Conservation (phyloP, 2,329 filamentous ascomycete genomes). For the Diaporthe sp. region DNA sequence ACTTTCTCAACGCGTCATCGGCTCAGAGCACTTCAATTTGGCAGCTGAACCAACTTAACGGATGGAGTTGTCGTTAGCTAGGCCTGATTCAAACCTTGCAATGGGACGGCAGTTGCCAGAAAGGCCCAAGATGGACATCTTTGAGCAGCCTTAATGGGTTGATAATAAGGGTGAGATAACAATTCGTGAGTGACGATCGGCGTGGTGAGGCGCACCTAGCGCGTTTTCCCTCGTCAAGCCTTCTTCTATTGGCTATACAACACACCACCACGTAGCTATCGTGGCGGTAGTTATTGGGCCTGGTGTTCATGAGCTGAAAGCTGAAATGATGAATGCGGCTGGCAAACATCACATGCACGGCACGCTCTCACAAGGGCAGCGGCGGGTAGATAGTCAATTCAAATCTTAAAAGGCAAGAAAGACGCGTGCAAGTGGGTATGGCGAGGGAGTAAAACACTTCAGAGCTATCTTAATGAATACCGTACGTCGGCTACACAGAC, state of each 20-base stretch:
- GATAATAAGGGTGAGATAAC: too few species aligned
- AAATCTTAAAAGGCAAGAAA: background rate
- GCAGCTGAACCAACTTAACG: background rate
- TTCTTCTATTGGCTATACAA: background rate
- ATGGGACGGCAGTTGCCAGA: background rate
- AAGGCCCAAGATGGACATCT: background rate
- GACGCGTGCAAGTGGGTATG: too few species aligned
- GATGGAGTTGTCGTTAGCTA: background rate
- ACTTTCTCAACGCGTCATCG: too few species aligned
- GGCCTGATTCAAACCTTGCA: background rate
- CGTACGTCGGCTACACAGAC: too few species aligned
- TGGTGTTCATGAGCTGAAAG: background rate
- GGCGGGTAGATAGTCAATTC: too few species aligned
- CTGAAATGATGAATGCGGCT: background rate
- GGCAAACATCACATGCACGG: background rate
- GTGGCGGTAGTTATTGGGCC: background rate
- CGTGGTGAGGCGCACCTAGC: too few species aligned
- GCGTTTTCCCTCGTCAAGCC: too few species aligned
- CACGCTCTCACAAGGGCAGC: background rate
- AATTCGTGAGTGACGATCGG: too few species aligned
- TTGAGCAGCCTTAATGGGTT: background rate
- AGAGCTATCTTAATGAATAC: too few species aligned
- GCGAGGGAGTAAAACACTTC: too few species aligned
- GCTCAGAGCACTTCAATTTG: too few species aligned
- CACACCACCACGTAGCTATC: background rate